These are phyloP conservation scores for Thymus quinquecostatus DNA, from an alignment of 257 asterid species.

Conservation along the genomic window DNA sequence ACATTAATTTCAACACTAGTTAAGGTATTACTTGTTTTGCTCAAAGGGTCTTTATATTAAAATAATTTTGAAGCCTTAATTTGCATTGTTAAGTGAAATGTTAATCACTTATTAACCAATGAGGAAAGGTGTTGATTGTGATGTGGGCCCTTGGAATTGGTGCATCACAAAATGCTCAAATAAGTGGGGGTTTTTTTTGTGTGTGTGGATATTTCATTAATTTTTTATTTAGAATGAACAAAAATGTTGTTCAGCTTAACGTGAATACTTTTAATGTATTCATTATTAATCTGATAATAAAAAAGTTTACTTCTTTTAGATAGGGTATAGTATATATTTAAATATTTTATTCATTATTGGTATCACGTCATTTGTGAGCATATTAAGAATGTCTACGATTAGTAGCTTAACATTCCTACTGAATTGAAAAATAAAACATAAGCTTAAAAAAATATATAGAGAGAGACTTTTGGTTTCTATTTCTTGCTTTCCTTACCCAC, in stretches of 20 bases:
- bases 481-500: not conserved
- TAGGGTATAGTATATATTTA: too few relatives aligned
- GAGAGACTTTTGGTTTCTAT: not conserved
- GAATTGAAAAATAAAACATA: too few relatives aligned
- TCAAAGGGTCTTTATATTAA: not conserved
- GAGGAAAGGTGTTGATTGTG: slow-evolving; percentile 5
- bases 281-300: too few relatives aligned
- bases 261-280: too few relatives aligned
- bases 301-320: too few relatives aligned
- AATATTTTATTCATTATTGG: too few relatives aligned
- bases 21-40: not conserved
- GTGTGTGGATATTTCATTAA: not conserved
- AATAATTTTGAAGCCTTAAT: not conserved
- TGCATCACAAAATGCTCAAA: slow-evolving; percentile 30
- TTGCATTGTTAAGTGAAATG: not conserved
- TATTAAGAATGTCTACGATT: too few relatives aligned
- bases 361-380: too few relatives aligned
- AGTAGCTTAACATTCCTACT: too few relatives aligned
- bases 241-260: too few relatives aligned
- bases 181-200: not conserved
- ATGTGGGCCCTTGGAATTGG: slow-evolving; percentile 32
- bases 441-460: too few relatives aligned
- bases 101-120: slow-evolving; percentile 10
- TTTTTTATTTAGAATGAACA: not conserved
- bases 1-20: too few relatives aligned